Conservation (phyloP, 495 filamentous ascomycete species). For the Thermothielavioides terrestris region DNA sequence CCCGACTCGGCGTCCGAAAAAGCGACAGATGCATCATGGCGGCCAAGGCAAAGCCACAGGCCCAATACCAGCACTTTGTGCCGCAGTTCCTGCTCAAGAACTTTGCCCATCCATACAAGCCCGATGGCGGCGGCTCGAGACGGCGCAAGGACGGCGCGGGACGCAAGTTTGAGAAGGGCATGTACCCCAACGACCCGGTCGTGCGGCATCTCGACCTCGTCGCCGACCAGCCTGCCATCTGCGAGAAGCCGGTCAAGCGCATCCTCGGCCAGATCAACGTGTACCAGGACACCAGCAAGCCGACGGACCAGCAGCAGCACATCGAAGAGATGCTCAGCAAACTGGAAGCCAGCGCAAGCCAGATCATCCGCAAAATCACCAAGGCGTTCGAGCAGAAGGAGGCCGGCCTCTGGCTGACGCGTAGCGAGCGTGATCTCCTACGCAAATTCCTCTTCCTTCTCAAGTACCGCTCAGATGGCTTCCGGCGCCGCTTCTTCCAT, state of each 20-base stretch:
- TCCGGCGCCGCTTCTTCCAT: slow-evolving; percentile 30
- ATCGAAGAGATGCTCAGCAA: slow-evolving; percentile 32
- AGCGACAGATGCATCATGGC: too few species aligned
- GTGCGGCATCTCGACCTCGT: slow-evolving; percentile 18
- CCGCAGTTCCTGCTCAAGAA: slow-evolving; percentile 41
- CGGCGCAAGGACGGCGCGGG: background rate
- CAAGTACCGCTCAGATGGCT: slow-evolving; percentile 35
- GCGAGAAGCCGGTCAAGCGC: slow-evolving; percentile 26
- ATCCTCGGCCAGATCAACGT: slow-evolving; percentile 37
- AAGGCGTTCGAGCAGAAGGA: slow-evolving; percentile 22
- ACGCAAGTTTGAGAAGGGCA: slow-evolving; percentile 15
- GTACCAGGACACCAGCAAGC: slow-evolving; percentile 31
- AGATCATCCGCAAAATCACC: slow-evolving; percentile 27
- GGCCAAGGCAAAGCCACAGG: too few species aligned
- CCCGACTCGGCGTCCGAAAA: too few species aligned
- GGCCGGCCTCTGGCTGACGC: slow-evolving; percentile 26
- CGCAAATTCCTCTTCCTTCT: slow-evolving; percentile 50
- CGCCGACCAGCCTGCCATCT: slow-evolving; percentile 16
- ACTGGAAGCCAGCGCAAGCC: slow-evolving; percentile 25
- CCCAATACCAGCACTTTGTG: slow-evolving; percentile 42
- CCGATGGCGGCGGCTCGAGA: slow-evolving; percentile 3
- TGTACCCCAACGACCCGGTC: slow-evolving; percentile 18
- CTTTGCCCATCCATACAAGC: slow-evolving; percentile 27
- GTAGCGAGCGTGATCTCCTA: slow-evolving; percentile 32
- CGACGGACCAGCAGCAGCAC: slow-evolving; percentile 21